Evolutionary conservation across 2,329 filamentous ascomycete genomes (phyloP), one percentile per base, ranked within the genome.

Genomic region (Hypoxylon sp.): DNA sequence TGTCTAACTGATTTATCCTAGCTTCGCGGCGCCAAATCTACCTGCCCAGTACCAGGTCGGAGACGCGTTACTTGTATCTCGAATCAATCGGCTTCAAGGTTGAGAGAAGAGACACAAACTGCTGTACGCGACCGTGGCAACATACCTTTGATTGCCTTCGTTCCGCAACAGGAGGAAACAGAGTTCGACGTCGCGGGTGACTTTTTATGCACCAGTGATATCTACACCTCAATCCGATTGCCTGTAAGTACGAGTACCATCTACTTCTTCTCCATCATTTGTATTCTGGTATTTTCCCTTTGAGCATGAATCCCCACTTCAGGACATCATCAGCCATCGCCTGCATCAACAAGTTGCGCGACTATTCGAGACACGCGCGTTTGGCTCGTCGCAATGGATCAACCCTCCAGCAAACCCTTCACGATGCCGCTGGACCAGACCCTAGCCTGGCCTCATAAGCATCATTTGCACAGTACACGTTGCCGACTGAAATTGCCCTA

Each of bases 221-320:
- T n/a, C 39, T 30, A 34, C 51, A 41, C 57, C 53, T 59, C 54
- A 53, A 43, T 41, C 51, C 41, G 46, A 59, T 68, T 62, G 60
- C 61, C 60, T 48, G 67, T 69, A 67, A 67, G 63, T 69, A 43
- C 39, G 56, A 61, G 67, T 69, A 69, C 67, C 52, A 2, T 69
- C 53, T 67, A 63, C 61, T 63, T 66, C 23, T 29, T 45, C 23
- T 37, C 47, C 41, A 54, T 61, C 50, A 12, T 45, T 52, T 64
- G 57, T 68, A 63, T 63, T 59, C 51, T 46, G 11, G 57, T 59
- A 52, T 61, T 58, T 56, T 27, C 54, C 29, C 56, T 50, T 27
- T 9, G 30, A 52, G 30, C 29, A 41, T n/a, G 39, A 41, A 60
- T 66, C 63, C 57, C 63, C 66, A 66, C 63, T 63, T 53, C 50